These are phyloP conservation scores for Didymella sp. DNA, from an alignment of 2,329 filamentous ascomycete species.

Conservation along the genomic window DNA sequence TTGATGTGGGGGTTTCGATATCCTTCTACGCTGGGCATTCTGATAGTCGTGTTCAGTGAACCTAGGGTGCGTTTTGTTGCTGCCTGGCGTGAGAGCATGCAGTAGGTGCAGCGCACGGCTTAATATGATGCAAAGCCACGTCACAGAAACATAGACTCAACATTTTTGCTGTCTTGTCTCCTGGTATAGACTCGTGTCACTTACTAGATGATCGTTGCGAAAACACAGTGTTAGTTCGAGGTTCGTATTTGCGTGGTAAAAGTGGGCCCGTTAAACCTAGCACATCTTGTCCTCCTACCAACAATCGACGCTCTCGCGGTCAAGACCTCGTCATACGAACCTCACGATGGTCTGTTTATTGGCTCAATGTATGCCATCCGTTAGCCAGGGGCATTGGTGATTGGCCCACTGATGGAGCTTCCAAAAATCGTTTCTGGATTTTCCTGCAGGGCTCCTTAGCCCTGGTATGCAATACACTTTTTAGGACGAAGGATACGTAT, in stretches of 20 bases:
- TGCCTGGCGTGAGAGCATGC: slow-evolving; percentile 7
- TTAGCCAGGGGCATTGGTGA: too few relatives aligned
- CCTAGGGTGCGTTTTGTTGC: slow-evolving; percentile 8
- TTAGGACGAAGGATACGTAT: not conserved
- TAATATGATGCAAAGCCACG: not conserved
- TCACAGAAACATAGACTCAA: not conserved
- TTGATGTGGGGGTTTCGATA: not conserved
- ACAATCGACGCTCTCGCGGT: too few relatives aligned
- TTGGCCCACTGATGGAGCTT: too few relatives aligned
- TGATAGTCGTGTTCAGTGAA: not conserved
- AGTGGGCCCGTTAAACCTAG: not conserved
- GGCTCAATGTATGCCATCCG: not conserved
- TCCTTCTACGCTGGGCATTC: not conserved
- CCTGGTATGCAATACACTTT: not conserved
- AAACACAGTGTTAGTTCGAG: not conserved
- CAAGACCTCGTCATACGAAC: too few relatives aligned
- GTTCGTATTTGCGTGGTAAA: not conserved
- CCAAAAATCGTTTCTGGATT: too few relatives aligned
- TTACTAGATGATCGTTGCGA: not conserved
- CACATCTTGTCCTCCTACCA: not conserved
- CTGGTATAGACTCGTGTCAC: not conserved
- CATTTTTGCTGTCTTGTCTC: not conserved
- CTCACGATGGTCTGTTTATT: too few relatives aligned
- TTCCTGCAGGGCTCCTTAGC: not conserved
- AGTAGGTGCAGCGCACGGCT: not conserved